Evolutionary conservation across 2,329 filamentous ascomycete species (phyloP), one percentile per base, ranked within the genome.

Genomic region (Parasarocladium wereldwijsianum): DNA sequence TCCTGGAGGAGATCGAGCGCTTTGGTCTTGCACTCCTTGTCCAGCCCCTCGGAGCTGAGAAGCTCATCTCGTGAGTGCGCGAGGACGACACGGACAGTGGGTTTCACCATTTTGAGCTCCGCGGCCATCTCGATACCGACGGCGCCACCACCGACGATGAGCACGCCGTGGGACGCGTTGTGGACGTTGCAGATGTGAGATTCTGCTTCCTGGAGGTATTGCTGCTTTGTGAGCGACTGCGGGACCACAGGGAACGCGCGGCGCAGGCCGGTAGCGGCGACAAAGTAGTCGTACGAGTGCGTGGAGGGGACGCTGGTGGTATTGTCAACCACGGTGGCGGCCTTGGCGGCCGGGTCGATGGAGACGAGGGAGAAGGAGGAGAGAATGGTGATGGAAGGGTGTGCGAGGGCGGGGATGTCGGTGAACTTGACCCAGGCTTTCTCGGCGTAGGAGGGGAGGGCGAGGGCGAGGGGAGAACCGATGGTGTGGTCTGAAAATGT

Each of bases 91-190:
- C 66, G 65, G 32, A 71, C 56, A 8, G 65, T 43, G 0, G 82
- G 79, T 36, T 76, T 64, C 15, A 73, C 57, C 26, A 68, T 49
- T 51, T 85, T 86, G 32, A 86, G 58, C 54, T 90, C 81, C 2
- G 77, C 72, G 0, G 82, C 79, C 64, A 87, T 84, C 48, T 87
- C 81, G 32, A 86, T 74, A 7, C 82, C 82, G 2, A 86, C 81
- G 6, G 81, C 82, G 29, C 78, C 55, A 38, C 81, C 81, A 12
- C 81, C 80, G n/a, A 87, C 72, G 14, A 87, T 62, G 0, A 81
- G 66, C 1, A 85, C 67, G 1, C 68, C 71, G 13, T 70, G 57
- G 4, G 49, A 53, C 2, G 70, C 68, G 17, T 57, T 55, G 21
- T 58, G 49, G 2, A 74, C 60, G 9, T 55, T 49, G 13, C 64